A percentile compares a stretch with the other conserved stretches of the same genome.
Evolutionary conservation across 768 basidiomycete genomes (phyloP).

Genomic region (Amanita pseudoporphyria): DNA sequence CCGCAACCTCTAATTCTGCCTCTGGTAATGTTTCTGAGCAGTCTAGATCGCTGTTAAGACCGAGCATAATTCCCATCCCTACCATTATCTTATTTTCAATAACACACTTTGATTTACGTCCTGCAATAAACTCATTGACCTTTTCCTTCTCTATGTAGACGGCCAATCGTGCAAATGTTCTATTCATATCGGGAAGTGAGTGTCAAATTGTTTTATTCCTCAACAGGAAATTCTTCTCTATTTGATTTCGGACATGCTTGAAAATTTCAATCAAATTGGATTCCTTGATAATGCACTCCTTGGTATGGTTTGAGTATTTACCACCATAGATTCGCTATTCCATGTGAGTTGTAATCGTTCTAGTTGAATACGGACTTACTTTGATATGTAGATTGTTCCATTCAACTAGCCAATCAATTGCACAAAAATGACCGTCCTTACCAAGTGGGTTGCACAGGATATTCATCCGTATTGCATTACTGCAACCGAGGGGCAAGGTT

Average conservation of each 20-base stretch:
- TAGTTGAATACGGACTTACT: neutral
- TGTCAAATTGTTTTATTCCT: neutral
- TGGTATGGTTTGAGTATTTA: neutral
- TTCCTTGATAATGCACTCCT: neutral
- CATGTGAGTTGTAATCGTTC: neutral
- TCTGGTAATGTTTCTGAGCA: neutral
- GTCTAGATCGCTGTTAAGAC: neutral
- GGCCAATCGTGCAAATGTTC: neutral
- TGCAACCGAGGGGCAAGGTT: neutral
- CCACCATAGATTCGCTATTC: neutral
- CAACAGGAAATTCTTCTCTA: neutral
- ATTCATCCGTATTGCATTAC: slow-evolving; percentile 1
- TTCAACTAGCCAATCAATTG: no score
- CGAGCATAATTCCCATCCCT: neutral
- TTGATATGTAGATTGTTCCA: slow-evolving; percentile 4
- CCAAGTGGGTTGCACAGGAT: slow-evolving; percentile 2
- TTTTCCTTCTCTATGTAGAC: neutral
- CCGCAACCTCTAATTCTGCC: neutral
- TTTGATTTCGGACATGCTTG: neutral
- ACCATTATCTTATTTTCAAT: neutral
- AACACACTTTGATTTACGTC: neutral
- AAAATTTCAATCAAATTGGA: slow-evolving; percentile 1
- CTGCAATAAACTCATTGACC: neutral
- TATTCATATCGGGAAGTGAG: neutral
- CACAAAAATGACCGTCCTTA: slow-evolving; percentile 1